phyloP scores from a whole-genome alignment of 768 basidiomycete species.

The Candolleomyces aberdarensis region DNA sequence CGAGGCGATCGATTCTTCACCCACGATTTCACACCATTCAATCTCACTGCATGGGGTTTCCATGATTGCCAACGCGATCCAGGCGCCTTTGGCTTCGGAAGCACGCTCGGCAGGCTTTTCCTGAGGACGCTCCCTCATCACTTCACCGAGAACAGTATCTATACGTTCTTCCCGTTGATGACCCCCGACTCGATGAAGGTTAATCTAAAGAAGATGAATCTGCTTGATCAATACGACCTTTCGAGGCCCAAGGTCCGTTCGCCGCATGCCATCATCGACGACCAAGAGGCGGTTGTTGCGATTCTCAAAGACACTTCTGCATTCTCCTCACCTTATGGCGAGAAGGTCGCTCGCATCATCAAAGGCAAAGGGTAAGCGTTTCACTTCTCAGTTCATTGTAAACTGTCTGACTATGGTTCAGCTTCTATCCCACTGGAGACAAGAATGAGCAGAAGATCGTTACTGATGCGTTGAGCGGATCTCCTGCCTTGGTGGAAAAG shows the following conservation, averaged over 20 bases:
- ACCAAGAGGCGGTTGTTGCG: constrained; percentile 49
- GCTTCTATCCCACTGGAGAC: constrained; percentile 65
- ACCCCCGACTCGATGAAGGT: constrained; percentile 67
- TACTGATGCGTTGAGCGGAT: constrained; percentile 41
- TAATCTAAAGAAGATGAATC: constrained; percentile 53
- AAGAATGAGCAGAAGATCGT: constrained; percentile 49
- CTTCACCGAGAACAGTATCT: constrained; percentile 65
- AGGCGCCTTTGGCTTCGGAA: constrained; percentile 70
- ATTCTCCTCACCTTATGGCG: constrained; percentile 50
- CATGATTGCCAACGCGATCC: constrained; percentile 77
- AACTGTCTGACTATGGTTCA: constrained; percentile 20
- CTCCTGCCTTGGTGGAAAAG: constrained; percentile 44
- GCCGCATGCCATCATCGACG: constrained; percentile 30
- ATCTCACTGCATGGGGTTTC: constrained; percentile 83
- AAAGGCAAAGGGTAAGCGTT: constrained; percentile 53
- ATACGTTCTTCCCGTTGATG: constrained; percentile 89
- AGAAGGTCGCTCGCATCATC: constrained; percentile 50
- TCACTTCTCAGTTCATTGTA: background rate
- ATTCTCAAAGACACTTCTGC: constrained; percentile 44
- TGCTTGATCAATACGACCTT: constrained; percentile 53
- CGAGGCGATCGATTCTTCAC: constrained; percentile 85
- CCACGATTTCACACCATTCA: constrained; percentile 75
- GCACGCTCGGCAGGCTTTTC: constrained; percentile 69
- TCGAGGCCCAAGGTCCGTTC: constrained; percentile 39
- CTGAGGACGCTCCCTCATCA: constrained; percentile 70